Base-by-base conservation (phyloP, 2,329 filamentous ascomycete genomes). In the Camillea tinctor region DNA sequence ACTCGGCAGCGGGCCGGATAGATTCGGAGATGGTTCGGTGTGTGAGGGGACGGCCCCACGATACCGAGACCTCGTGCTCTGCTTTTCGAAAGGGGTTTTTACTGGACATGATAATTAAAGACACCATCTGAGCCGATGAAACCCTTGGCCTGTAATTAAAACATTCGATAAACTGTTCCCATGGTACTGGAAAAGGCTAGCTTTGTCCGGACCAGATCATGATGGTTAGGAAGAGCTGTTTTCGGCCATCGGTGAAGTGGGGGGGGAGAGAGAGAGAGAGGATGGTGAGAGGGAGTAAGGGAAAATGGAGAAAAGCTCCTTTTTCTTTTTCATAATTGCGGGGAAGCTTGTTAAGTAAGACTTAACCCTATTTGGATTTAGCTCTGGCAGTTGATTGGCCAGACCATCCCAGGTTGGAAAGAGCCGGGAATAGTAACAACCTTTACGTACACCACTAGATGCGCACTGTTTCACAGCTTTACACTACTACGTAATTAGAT, bases 191-290 rank as follows among this genome's bases (percentile, higher is more conserved):
- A 44, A 44, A 5, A 44, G 36, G 36, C 17, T 44, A 44, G 17
- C 15, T 44, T 44, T 44, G 13, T 22, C 40, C 21, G 30, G 9
- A n/a, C 23, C 23, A 53, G 52, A 20, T 23, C 24, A 52, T 30
- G 23, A 54, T 22, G 22, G 20, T 20, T 48, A 11, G 40, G 48
- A 51, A 40, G 55, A 36, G 26, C 36, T 55, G 44, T 51, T 54
- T 44, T 68, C 67, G 68, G 65, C 57, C 60, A 62, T 70, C 67
- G 68, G 69, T 66, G 63, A 69, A 66, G 64, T 70, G 68, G 69
- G 57, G 60, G 59, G 54, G 2, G 20, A 49, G 51, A 26, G 40
- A 11, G 13, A 21, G 49, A 52, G 22, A 49, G 59, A 50, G 24
- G 9, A 9, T 4, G 24, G 24, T 2, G 26, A 30, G 6, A 30